Conservation (phyloP, 768 basidiomycete species). For the Kwoniella europaea region DNA sequence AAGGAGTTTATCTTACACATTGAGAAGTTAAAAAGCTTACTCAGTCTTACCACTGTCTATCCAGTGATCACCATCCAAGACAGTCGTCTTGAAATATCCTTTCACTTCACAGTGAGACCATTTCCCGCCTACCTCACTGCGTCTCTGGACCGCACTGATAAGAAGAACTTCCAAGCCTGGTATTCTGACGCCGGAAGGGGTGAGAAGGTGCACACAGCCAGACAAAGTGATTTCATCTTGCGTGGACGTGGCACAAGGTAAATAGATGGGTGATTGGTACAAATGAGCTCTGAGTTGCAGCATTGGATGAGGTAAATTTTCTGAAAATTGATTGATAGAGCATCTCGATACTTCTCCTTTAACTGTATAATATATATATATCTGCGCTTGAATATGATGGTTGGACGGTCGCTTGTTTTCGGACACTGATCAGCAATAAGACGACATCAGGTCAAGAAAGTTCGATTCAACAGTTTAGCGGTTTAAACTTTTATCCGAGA, state of each 20-base stretch:
- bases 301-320: not conserved
- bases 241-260: not conserved
- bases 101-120: not conserved
- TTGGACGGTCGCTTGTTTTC: no score
- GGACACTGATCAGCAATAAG: no score
- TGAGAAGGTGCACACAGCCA: not conserved
- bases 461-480: no score
- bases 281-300: not conserved
- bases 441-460: no score
- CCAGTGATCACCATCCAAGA: not conserved
- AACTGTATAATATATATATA: no score
- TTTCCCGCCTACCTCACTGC: not conserved
- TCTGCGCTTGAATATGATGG: no score
- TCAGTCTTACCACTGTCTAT: not conserved
- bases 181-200: not conserved
- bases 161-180: not conserved
- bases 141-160: not conserved
- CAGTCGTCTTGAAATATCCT: not conserved
- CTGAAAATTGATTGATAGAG: not conserved
- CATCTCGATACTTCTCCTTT: no score
- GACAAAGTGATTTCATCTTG: not conserved
- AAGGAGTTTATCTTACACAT: no score
- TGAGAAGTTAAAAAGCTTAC: not conserved
- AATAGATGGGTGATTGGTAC: constrained; percentile 5
- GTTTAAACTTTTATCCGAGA: no score